Percentiles rank a stretch among this genome's conserved stretches.
phyloP scores from a whole-genome alignment of 2,329 filamentous ascomycete species.

The Lojkania enalia region DNA sequence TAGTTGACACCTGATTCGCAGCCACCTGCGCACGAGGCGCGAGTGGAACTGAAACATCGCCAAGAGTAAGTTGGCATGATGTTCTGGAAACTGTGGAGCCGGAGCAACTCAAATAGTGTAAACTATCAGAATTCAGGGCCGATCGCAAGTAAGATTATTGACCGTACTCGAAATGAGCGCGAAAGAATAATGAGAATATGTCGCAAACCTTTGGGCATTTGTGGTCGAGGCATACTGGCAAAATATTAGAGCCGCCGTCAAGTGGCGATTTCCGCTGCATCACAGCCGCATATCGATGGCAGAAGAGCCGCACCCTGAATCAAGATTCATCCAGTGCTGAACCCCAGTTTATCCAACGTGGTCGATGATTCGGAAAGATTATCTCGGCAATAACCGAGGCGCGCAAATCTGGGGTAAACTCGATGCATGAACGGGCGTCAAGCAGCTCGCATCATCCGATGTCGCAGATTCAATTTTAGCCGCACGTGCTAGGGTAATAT shows the following conservation, averaged over 20 bases:
- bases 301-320: slow-evolving; percentile 22
- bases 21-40: slow-evolving; percentile 8
- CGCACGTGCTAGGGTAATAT: slow-evolving; percentile 13
- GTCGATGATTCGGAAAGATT: slow-evolving; percentile 9
- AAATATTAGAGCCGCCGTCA: slow-evolving; percentile 17
- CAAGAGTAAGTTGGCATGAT: slow-evolving; percentile 16
- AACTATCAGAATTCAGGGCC: no score
- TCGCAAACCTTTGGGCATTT: slow-evolving; percentile 3
- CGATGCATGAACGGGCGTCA: slow-evolving; percentile 25
- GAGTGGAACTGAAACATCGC: slow-evolving; percentile 13
- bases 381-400: slow-evolving; percentile 15
- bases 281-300: slow-evolving; percentile 27
- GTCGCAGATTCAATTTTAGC: slow-evolving; percentile 28
- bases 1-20: slow-evolving; percentile 11
- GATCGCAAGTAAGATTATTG: no score
- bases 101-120: slow-evolving; percentile 3
- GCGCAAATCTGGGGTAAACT: slow-evolving; percentile 29
- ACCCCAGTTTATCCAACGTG: slow-evolving; percentile 8
- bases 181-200: slow-evolving; percentile 4
- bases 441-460: slow-evolving; percentile 13
- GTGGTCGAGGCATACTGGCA: slow-evolving; percentile 11
- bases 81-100: slow-evolving; percentile 4
- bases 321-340: slow-evolving; percentile 4
- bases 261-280: slow-evolving; percentile 10
- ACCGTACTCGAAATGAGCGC: no score